Evolutionary conservation across 192 early-diverging fungal genomes (phyloP).

Genomic region (Lunasporangiospora selenospora): DNA sequence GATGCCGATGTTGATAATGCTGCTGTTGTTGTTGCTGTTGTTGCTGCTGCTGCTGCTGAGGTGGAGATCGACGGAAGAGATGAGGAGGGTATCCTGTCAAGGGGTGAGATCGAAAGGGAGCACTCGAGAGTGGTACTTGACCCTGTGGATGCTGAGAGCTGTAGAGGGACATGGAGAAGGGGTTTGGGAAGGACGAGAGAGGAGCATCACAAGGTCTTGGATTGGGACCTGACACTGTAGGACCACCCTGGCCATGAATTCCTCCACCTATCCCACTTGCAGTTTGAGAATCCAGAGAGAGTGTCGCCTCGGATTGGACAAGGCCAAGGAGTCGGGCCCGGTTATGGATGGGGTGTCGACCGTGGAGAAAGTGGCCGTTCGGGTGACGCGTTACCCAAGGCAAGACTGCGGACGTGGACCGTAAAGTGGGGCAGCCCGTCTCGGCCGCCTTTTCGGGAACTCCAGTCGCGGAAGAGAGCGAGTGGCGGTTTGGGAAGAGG

Average conservation of each 20-base stretch:
- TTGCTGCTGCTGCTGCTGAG: not conserved
- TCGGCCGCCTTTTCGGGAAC: too few relatives aligned
- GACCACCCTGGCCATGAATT: too few relatives aligned
- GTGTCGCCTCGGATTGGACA: too few relatives aligned
- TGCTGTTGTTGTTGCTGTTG: not conserved
- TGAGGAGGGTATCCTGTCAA: not conserved
- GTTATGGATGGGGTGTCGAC: slow-evolving; percentile 42
- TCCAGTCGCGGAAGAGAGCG: too few relatives aligned
- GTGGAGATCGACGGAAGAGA: not conserved
- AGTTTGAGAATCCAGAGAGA: too few relatives aligned
- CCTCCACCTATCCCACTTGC: too few relatives aligned
- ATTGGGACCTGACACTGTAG: too few relatives aligned
- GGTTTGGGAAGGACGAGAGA: not conserved
- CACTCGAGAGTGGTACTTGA: not conserved
- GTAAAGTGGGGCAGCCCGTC: too few relatives aligned
- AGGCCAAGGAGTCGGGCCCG: slow-evolving; percentile 26
- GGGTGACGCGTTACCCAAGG: slow-evolving; percentile 21
- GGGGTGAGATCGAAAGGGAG: not conserved
- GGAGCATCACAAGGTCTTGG: not conserved
- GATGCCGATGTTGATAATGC: not conserved
- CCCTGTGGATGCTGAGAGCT: not conserved
- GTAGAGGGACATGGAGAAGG: not conserved
- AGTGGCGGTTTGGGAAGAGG: too few relatives aligned
- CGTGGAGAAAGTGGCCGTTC: slow-evolving; percentile 40
- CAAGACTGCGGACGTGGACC: not conserved